Conservation (phyloP, 2,329 filamentous ascomycete genomes). For the Lojkania enalia region DNA sequence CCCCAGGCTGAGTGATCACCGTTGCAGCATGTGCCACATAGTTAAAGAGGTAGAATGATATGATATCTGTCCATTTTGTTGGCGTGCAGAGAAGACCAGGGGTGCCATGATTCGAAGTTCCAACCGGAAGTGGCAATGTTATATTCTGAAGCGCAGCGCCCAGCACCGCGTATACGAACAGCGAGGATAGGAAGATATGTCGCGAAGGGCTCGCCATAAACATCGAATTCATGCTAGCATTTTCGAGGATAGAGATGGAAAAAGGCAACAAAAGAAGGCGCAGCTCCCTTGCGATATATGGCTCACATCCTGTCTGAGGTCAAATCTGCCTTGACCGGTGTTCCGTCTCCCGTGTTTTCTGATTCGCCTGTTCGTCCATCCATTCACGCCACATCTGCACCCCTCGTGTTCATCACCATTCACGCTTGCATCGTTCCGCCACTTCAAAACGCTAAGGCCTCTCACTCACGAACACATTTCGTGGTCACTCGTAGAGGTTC, state of each 20-base stretch:
- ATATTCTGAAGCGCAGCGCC: slow-evolving; percentile 3
- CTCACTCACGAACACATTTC: too few species aligned
- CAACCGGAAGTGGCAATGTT: slow-evolving; percentile 1
- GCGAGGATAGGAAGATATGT: not conserved
- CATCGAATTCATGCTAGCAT: not conserved
- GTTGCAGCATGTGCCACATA: slow-evolving; percentile 44
- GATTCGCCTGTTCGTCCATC: not conserved
- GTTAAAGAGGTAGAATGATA: slow-evolving; percentile 41
- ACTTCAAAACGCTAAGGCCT: too few species aligned
- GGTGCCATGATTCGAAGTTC: slow-evolving; percentile 17
- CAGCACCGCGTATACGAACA: not conserved
- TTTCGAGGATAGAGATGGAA: not conserved
- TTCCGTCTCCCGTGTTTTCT: not conserved
- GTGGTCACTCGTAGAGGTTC: too few species aligned
- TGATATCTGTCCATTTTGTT: slow-evolving; percentile 28
- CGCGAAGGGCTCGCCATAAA: not conserved
- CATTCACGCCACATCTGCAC: not conserved
- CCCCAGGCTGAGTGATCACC: slow-evolving; percentile 36
- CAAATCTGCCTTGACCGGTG: slow-evolving; percentile 5
- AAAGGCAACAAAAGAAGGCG: not conserved
- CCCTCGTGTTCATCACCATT: slow-evolving; percentile 1
- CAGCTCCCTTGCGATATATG: not conserved
- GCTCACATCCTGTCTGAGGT: slow-evolving; percentile 1
- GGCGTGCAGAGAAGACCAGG: slow-evolving; percentile 30
- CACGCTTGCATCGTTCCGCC: not conserved